Evolutionary conservation across 2,329 filamentous ascomycete genomes (phyloP).

Genomic region (Trichoderma atroviride): DNA sequence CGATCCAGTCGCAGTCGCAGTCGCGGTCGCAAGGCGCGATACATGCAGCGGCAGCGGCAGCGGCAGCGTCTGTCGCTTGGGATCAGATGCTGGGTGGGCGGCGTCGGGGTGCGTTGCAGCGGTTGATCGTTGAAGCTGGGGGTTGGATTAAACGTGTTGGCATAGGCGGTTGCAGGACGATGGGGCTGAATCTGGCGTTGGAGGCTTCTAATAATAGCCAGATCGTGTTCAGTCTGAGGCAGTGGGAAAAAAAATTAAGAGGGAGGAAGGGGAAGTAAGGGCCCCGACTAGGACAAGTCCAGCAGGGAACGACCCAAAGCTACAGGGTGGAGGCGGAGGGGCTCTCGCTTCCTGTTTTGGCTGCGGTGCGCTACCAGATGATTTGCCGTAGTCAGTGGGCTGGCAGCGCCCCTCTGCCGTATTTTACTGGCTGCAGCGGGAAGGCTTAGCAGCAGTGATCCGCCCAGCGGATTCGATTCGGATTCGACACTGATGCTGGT

Average conservation of each 20-base stretch:
- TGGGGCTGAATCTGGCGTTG: slow-evolving; percentile 55
- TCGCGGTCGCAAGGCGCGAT: slow-evolving; percentile 13
- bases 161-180: slow-evolving; percentile 35
- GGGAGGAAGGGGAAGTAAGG: slow-evolving; percentile 12
- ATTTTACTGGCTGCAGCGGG: slow-evolving; percentile 15
- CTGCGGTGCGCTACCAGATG: neutral
- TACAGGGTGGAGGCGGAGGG: slow-evolving; percentile 21
- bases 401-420: neutral
- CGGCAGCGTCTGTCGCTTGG: slow-evolving; percentile 17
- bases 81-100: neutral
- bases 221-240: slow-evolving; percentile 46
- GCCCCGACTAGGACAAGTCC: neutral
- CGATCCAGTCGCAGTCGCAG: slow-evolving; percentile 6
- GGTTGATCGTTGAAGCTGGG: slow-evolving; percentile 28
- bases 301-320: neutral
- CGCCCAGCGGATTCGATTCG: neutral
- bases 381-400: neutral
- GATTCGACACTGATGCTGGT: neutral
- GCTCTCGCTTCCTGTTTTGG: neutral
- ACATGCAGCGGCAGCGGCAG: slow-evolving; percentile 13
- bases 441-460: slow-evolving; percentile 4
- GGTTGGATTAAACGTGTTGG: slow-evolving; percentile 26
- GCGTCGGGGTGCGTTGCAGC: slow-evolving; percentile 14
- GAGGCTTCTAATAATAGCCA: slow-evolving; percentile 56
- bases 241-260: slow-evolving; percentile 30